Evolutionary conservation across 768 basidiomycete species (phyloP), one percentile per base, ranked within the genome.

Genomic region (Kwoniella dejecticola): DNA sequence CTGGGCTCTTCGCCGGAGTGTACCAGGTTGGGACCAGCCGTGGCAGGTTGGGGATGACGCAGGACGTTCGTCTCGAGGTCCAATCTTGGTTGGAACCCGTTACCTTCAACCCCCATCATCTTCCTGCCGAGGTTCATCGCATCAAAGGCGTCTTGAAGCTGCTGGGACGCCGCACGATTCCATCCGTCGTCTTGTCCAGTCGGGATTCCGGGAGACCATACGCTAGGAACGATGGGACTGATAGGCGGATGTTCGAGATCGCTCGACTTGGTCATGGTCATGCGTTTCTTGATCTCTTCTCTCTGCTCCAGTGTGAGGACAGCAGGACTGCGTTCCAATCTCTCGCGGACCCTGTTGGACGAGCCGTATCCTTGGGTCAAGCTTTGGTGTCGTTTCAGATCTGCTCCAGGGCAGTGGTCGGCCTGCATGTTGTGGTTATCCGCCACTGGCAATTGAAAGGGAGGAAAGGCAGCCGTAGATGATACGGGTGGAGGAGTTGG

Each of bases 101-200:
- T 47, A 3, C 49, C 49, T 33, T 60, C 57, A n/a, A 26, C 49
- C 4, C 42, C 61, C 64, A 67, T 70, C 69, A 70, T 68, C 52
- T 57, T 59, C 30, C 63, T 54, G 1, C 70, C 68, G 4, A 74
- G 48, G 15, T 75, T 65, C 75, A 78, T 76, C 12, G 73, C 75
- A 24, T 76, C 63, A 46, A 78, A 73, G n/a, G 73, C 73, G 33
- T 74, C 69, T 52, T 68, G 66, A 10, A 76, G 52, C 45, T 67
- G 69, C 36, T 66, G 64, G n/a, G 61, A 67, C 33, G 64, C 48
- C 24, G 60, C 63, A 30, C 72, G 60, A 23, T 42, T 63, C 69
- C 70, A 76, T 15, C 71, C 70, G 36, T 72, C 75, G 41, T 72
- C 71, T 15, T 44, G 53, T 10, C 54, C 31, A n/a, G 59, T 56